Evolutionary conservation across 164 flowering plant genomes (phyloP).

Genomic region (Berberis vulgaris): DNA sequence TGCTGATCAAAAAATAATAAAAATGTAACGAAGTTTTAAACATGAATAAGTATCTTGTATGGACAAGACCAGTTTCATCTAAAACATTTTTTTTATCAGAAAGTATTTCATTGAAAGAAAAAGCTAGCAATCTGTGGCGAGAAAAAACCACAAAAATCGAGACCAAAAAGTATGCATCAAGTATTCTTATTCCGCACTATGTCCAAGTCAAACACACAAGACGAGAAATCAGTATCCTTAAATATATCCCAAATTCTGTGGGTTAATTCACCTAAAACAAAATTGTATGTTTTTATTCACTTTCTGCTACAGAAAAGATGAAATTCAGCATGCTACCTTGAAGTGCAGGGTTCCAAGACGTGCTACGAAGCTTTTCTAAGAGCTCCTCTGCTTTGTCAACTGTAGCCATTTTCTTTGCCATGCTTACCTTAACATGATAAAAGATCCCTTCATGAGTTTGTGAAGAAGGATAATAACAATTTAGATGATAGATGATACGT

Average conservation of each 20-base stretch:
- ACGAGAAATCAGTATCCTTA: no score
- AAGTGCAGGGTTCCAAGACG: conserved; percentile 91
- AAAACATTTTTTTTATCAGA: neutral
- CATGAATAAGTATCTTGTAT: neutral
- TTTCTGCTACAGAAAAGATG: neutral
- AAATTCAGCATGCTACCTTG: conserved; percentile 39
- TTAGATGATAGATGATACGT: conserved; percentile 1
- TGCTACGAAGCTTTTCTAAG: conserved; percentile 75
- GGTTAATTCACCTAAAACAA: no score
- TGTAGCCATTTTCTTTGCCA: conserved; percentile 97
- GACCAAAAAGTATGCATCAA: no score
- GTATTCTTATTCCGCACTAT: no score
- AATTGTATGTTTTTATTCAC: no score
- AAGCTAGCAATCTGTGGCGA: neutral
- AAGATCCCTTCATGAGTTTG: conserved; percentile 7
- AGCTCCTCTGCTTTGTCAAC: conserved; percentile 84
- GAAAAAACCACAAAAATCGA: no score
- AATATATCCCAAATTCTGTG: no score
- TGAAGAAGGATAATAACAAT: neutral
- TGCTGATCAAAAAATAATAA: no score
- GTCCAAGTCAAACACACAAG: no score
- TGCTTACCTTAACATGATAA: conserved; percentile 65
- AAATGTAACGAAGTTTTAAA: no score
- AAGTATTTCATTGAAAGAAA: neutral
- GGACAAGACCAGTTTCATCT: neutral